These are phyloP conservation scores for Didymella arachidicola DNA, from an alignment of 2,329 filamentous ascomycete genomes.

Conservation along the genomic window DNA sequence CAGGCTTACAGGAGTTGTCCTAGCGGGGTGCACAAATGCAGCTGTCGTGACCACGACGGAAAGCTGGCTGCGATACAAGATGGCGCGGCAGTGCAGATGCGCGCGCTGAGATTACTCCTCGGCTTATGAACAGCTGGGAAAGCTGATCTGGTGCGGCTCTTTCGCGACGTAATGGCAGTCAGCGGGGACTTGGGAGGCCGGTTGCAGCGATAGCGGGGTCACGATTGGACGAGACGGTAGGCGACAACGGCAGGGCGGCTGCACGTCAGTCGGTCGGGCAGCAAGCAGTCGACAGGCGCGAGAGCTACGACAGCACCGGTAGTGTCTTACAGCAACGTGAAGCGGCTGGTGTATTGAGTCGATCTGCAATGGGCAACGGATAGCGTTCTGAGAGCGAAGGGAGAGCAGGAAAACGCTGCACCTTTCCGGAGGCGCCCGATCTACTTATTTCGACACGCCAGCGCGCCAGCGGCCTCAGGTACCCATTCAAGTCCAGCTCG, in stretches of 20 bases:
- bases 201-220: conserved; percentile 35
- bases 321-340: conserved; percentile 28
- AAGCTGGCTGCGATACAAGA: conserved; percentile 34
- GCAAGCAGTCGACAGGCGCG: conserved; percentile 33
- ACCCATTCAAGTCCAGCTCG: conserved; percentile 35
- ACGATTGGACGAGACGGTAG: conserved; percentile 35
- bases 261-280: conserved; percentile 48
- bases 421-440: conserved; percentile 36
- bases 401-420: conserved; percentile 22
- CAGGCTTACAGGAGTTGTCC: conserved; percentile 29
- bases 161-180: conserved; percentile 33
- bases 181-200: conserved; percentile 28
- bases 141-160: conserved; percentile 39
- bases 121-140: not conserved
- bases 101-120: conserved; percentile 19
- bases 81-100: conserved; percentile 24
- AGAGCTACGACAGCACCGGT: conserved; percentile 12
- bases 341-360: conserved; percentile 11
- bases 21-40: conserved; percentile 23
- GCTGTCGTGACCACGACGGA: conserved; percentile 31
- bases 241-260: conserved; percentile 35
- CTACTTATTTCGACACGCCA: conserved; percentile 34
- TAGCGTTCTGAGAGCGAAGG: conserved; percentile 24
- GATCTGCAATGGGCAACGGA: conserved; percentile 17
- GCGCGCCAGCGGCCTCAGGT: conserved; percentile 32